Conservation (phyloP, 805 yeast species). For the Starmerella ratchasimensis region DNA sequence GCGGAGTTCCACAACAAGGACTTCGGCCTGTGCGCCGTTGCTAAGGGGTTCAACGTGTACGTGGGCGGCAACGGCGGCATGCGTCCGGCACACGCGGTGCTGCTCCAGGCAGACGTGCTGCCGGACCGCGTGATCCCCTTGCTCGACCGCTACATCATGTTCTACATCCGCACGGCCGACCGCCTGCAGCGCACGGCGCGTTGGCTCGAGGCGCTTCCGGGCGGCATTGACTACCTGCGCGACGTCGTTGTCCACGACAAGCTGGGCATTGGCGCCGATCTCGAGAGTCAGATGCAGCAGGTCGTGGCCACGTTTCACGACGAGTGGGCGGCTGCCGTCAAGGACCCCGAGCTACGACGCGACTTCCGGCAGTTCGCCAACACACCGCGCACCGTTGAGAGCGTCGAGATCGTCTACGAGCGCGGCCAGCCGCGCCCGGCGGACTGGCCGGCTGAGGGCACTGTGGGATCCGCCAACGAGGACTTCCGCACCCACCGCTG, state of each 20-base stretch:
- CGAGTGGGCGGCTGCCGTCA: slow-evolving; percentile 27
- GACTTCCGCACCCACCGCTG: slow-evolving; percentile 26
- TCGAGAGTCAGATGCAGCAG: slow-evolving; percentile 27
- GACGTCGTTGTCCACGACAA: slow-evolving; percentile 28
- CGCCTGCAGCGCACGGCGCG: slow-evolving; percentile 30
- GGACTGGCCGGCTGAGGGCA: slow-evolving; percentile 24
- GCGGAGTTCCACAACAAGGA: slow-evolving; percentile 31
- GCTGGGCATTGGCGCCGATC: slow-evolving; percentile 27
- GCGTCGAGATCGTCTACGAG: slow-evolving; percentile 27
- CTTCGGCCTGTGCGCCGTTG: slow-evolving; percentile 30
- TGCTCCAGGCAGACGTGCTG: slow-evolving; percentile 26
- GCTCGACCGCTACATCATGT: slow-evolving; percentile 30
- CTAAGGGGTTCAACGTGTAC: slow-evolving; percentile 28
- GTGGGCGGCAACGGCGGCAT: slow-evolving; percentile 33
- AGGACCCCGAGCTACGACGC: slow-evolving; percentile 18
- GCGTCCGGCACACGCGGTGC: slow-evolving; percentile 31
- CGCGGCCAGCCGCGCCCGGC: slow-evolving; percentile 30
- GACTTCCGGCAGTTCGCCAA: slow-evolving; percentile 28
- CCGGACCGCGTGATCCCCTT: slow-evolving; percentile 30
- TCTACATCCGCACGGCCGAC: slow-evolving; percentile 30
- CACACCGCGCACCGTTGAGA: slow-evolving; percentile 24
- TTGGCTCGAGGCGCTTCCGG: slow-evolving; percentile 29
- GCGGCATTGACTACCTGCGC: slow-evolving; percentile 28
- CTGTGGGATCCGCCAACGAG: slow-evolving; percentile 18
- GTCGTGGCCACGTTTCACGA: slow-evolving; percentile 28